These are phyloP conservation scores for Yarrowia sp. DNA, from an alignment of 805 yeast species.

Conservation along the genomic window DNA sequence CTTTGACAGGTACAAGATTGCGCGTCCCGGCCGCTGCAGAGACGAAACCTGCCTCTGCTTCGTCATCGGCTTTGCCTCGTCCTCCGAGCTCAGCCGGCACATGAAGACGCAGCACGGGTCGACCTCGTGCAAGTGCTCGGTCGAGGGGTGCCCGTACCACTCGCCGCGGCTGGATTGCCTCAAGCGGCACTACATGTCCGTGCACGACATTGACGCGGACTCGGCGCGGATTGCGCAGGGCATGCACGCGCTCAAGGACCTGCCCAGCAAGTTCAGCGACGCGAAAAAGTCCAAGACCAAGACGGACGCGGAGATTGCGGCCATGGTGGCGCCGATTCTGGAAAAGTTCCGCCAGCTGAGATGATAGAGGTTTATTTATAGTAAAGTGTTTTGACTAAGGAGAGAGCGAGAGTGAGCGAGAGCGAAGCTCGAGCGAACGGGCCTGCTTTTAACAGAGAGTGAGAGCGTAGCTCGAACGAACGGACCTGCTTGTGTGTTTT, in stretches of 20 bases:
- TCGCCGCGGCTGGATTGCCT: neutral
- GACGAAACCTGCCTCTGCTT: neutral
- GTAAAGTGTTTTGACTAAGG: too few species aligned
- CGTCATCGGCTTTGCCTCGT: neutral
- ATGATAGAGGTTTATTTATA: neutral
- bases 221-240: neutral
- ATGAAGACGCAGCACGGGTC: constrained; percentile 1
- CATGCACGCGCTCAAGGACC: neutral
- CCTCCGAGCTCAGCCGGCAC: constrained; percentile 7
- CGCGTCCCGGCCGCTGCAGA: neutral
- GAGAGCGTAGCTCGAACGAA: too few species aligned
- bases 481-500: too few species aligned
- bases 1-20: neutral
- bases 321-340: neutral
- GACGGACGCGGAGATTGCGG: neutral
- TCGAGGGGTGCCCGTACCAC: neutral
- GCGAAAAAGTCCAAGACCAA: neutral
- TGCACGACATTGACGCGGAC: neutral
- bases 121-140: neutral
- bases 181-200: neutral
- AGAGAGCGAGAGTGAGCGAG: too few species aligned
- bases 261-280: neutral
- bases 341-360: neutral
- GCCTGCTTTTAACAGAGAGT: too few species aligned
- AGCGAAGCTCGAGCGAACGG: too few species aligned